Evolutionary conservation across 2,329 filamentous ascomycete species (phyloP).

Genomic region (Rhinocladiella similis): DNA sequence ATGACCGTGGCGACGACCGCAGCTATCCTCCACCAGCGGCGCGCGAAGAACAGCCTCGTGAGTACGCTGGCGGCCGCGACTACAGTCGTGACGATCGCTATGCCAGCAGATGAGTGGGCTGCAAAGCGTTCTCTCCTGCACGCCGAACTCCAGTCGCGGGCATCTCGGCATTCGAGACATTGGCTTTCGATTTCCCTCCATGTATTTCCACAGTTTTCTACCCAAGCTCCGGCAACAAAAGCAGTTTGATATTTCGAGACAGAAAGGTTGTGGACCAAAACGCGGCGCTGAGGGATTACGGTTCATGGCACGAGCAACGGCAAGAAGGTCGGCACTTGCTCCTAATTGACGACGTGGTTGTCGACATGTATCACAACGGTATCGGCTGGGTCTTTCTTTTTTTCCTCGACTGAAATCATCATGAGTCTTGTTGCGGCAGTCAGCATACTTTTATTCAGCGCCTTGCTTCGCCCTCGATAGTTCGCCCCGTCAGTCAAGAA

Average conservation of each 20-base stretch:
- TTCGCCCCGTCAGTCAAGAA: slow-evolving; percentile 21
- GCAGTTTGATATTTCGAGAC: slow-evolving; percentile 22
- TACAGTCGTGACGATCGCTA: slow-evolving; percentile 31
- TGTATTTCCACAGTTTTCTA: slow-evolving; percentile 24
- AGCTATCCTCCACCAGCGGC: slow-evolving; percentile 22
- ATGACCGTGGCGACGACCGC: slow-evolving; percentile 24
- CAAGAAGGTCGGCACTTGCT: slow-evolving; percentile 15
- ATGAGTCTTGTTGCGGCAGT: slow-evolving; percentile 22
- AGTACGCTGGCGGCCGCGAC: slow-evolving; percentile 28
- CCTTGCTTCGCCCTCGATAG: slow-evolving; percentile 27
- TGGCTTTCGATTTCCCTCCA: slow-evolving; percentile 20
- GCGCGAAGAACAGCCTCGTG: slow-evolving; percentile 29
- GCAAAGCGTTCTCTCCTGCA: slow-evolving; percentile 1
- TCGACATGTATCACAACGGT: slow-evolving; percentile 28
- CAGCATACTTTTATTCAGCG: slow-evolving; percentile 22
- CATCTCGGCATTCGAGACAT: slow-evolving; percentile 5
- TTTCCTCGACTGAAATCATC: slow-evolving; percentile 23
- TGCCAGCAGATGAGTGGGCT: slow-evolving; percentile 22
- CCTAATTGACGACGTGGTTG: slow-evolving; percentile 19
- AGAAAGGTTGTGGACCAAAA: slow-evolving; percentile 18
- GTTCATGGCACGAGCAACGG: slow-evolving; percentile 22
- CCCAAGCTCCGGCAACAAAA: slow-evolving; percentile 22
- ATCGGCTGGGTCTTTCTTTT: slow-evolving; percentile 23
- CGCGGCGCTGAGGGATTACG: slow-evolving; percentile 22
- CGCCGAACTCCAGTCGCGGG: slow-evolving; percentile 9